Evolutionary conservation across 768 basidiomycete species (phyloP), one percentile per base, ranked within the genome.

Genomic region (Cystobasidiopsis lactophilus): DNA sequence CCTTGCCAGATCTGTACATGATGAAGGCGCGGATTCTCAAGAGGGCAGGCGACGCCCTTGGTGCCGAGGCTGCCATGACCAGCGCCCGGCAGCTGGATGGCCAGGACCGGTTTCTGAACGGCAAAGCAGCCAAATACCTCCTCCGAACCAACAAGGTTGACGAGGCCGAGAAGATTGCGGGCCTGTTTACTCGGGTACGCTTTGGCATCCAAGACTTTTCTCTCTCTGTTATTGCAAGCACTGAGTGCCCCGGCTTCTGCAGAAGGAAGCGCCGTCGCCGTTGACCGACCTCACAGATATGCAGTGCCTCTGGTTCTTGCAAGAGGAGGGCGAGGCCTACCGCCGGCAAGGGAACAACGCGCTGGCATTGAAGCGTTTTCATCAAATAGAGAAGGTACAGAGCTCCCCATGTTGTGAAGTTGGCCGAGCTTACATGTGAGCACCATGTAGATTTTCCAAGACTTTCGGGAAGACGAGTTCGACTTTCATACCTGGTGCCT

Each of bases 401-500:
- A 30, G 19, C 14, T 21, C 13, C 55, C 43, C 41, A 50, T 51
- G n/a, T n/a, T n/a, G n/a, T n/a, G n/a, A n/a, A n/a, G n/a, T n/a
- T n/a, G n/a, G n/a, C n/a, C n/a, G n/a, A n/a, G n/a, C n/a, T n/a
- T n/a, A n/a, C n/a, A n/a, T n/a, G n/a, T n/a, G n/a, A n/a, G 31
- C 40, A 23, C 50, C 41, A 0, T 27, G 38, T 55, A 84, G 83
- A 69, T 79, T 16, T 95, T 91, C 65, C 74, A 79, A 50, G 81
- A 82, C 16, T 55, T 62, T 50, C 75, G 82, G 58, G 85, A 93
- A 58, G 86, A 95, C 59, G 88, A 96, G 67, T 95, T 81, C 60
- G 93, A 98, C 66, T 98, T 98, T 73, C 93, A 98, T 65, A 77
- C 81, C 5, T 98, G 95, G 66, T 84, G 84, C 58, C 59, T 95